Percentiles rank a stretch among this genome's conserved stretches.
Evolutionary conservation across 1,139 yeast genomes (phyloP).

Genomic region (Zygosaccharomyces sapae): DNA sequence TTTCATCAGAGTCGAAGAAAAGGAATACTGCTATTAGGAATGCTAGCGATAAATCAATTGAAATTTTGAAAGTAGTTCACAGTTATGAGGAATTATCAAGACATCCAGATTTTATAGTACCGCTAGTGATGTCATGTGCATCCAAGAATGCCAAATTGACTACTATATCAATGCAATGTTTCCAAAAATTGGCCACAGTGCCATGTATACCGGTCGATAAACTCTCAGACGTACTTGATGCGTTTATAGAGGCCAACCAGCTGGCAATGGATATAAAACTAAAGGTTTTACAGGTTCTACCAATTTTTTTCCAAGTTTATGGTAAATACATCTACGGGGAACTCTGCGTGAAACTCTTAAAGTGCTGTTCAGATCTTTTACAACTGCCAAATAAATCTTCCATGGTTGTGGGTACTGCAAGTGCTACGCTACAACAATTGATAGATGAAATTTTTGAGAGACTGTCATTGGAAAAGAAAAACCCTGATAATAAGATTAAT

Average conservation of each 20-base stretch:
- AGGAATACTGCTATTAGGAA: constrained; percentile 59
- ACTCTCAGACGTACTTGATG: constrained; percentile 54
- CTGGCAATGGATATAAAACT: constrained; percentile 79
- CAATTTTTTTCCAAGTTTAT: constrained; percentile 66
- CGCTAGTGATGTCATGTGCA: constrained; percentile 69
- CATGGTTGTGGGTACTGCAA: constrained; percentile 82
- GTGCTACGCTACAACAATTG: constrained; percentile 86
- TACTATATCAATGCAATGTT: constrained; percentile 64
- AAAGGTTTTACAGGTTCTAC: constrained; percentile 80
- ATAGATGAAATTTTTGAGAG: constrained; percentile 73
- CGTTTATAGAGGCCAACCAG: constrained; percentile 69
- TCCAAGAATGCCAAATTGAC: constrained; percentile 72
- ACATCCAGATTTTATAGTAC: constrained; percentile 54
- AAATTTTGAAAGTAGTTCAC: constrained; percentile 41
- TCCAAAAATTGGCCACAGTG: constrained; percentile 54
- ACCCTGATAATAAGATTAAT: constrained; percentile 36
- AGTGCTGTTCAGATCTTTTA: constrained; percentile 61
- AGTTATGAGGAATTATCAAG: constrained; percentile 33
- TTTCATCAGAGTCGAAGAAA: constrained; percentile 68
- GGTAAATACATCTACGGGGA: constrained; percentile 50
- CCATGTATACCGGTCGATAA: constrained; percentile 51
- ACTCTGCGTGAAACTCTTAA: constrained; percentile 54
- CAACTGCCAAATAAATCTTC: constrained; percentile 66
- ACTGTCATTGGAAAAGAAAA: constrained; percentile 32
- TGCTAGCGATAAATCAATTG: constrained; percentile 61